Percentiles rank a stretch among this genome's conserved stretches.
phyloP scores from a whole-genome alignment of 2,329 filamentous ascomycete species.

The Stachybotrys chartarum region DNA sequence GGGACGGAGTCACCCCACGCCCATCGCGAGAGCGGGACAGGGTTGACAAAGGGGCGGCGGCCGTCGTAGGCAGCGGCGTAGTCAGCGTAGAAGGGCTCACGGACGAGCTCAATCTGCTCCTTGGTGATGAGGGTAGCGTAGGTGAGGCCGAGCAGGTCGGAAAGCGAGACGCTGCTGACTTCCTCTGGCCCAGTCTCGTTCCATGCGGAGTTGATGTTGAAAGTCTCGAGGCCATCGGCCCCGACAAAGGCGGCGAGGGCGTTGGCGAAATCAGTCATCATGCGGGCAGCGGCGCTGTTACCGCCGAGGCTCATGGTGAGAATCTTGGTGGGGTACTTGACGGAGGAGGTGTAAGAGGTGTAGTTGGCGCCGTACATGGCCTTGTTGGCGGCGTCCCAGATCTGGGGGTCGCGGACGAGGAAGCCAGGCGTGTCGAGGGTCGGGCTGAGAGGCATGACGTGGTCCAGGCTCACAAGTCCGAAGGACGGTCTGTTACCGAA shows the following conservation, averaged over 20 bases:
- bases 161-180: slow-evolving; percentile 8
- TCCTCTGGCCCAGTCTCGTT: slow-evolving; percentile 11
- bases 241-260: slow-evolving; percentile 18
- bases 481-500: slow-evolving; percentile 34
- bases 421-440: slow-evolving; percentile 37
- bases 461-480: slow-evolving; percentile 29
- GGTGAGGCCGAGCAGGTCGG: slow-evolving; percentile 19
- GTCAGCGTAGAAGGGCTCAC: slow-evolving; percentile 30
- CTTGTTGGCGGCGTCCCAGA: slow-evolving; percentile 24
- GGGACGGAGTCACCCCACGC: slow-evolving; percentile 22
- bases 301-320: slow-evolving; percentile 16
- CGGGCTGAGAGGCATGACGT: slow-evolving; percentile 32
- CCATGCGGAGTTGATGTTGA: slow-evolving; percentile 19
- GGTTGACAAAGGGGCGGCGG: slow-evolving; percentile 28
- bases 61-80: slow-evolving; percentile 27
- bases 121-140: slow-evolving; percentile 29
- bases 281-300: slow-evolving; percentile 6
- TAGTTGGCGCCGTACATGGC: slow-evolving; percentile 26
- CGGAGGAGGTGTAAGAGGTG: slow-evolving; percentile 15
- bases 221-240: slow-evolving; percentile 7
- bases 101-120: slow-evolving; percentile 26
- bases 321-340: slow-evolving; percentile 21
- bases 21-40: slow-evolving; percentile 26
- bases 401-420: slow-evolving; percentile 24
- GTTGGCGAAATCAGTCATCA: slow-evolving; percentile 19